Conservation (phyloP, 768 basidiomycete genomes). For the Mycena sanguinolenta region DNA sequence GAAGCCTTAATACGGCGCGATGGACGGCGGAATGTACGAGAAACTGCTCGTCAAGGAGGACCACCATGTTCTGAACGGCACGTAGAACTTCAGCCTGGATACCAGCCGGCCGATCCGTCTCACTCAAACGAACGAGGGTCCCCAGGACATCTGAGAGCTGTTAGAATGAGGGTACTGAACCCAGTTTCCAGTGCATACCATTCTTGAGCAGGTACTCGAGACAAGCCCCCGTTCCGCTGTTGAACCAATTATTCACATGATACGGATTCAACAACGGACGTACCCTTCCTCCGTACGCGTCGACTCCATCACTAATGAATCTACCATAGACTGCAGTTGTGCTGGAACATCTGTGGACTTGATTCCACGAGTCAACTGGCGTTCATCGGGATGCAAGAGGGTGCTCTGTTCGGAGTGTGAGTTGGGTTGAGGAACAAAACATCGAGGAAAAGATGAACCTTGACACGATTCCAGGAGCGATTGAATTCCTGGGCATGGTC, state of each 20-base stretch:
- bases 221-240: slow-evolving; percentile 88
- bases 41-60: slow-evolving; percentile 93
- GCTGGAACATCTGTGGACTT: slow-evolving; percentile 83
- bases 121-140: slow-evolving; percentile 87
- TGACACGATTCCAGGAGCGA: slow-evolving; percentile 80
- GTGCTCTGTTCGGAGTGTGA: slow-evolving; percentile 73
- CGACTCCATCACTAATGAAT: slow-evolving; percentile 88
- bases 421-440: slow-evolving; percentile 18
- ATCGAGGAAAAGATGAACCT: slow-evolving; percentile 57
- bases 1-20: slow-evolving; percentile 85
- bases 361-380: slow-evolving; percentile 87
- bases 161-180: not conserved
- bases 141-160: slow-evolving; percentile 78
- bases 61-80: slow-evolving; percentile 90
- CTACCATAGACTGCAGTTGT: slow-evolving; percentile 84
- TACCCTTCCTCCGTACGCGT: slow-evolving; percentile 90
- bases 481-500: slow-evolving; percentile 84
- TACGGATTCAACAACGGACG: slow-evolving; percentile 45
- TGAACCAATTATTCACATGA: slow-evolving; percentile 28
- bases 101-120: slow-evolving; percentile 88
- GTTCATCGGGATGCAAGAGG: slow-evolving; percentile 89
- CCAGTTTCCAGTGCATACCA: slow-evolving; percentile 57
- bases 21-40: slow-evolving; percentile 93
- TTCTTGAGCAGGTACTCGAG: slow-evolving; percentile 93
- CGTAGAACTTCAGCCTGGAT: slow-evolving; percentile 91